Evolutionary conservation across 1,284 basidiomycete species (phyloP), one percentile per base, ranked within the genome.

Genomic region (Chiua sp.): DNA sequence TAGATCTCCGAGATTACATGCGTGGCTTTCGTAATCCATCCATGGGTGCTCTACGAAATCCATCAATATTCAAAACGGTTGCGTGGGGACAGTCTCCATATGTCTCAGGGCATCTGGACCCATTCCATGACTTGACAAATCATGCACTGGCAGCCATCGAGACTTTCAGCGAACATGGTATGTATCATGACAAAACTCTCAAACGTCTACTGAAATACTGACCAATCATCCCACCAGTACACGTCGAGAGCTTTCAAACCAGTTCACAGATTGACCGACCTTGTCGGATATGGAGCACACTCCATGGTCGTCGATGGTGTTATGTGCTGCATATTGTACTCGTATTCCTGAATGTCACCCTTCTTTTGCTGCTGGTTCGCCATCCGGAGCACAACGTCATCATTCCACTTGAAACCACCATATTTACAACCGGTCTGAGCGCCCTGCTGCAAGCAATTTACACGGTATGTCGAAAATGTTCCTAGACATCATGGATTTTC

Each of bases 361-460:
- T 63, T 7, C 15, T 59, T 8, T 3, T 32, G 8, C 33, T 59
- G 1, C n/a, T 59, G 13, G 39, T 39, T 10, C 23, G 52, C 3
- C 61, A 63, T 39, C 61, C 61, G 44, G 61, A 63, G 13, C 50
- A 63, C 10, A 15, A 39, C 3, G 1, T 59, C 3, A 47, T 18
- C n/a, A 51, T 63, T 39, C 1, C 47, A 35, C 49, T 32, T 42
- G 55, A 59, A 12, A 53, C 42, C 7, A 10, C 28, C n/a, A 33
- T 33, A 47, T 12, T 63, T 0, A 53, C 57, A 46, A 55, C 47
- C 16, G 4, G n/a, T 50, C 20, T 63, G 22, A 47, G 22, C 32
- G 7, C 59, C 2, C 53, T 39, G n/a, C 57, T 60, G 20, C 59
- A 60, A 37, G 51, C 59, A 53, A 58, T 60, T 11, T 60, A 60